Evolutionary conservation across 2,329 filamentous ascomycete genomes (phyloP).

Genomic region (Aspergillus sp.): DNA sequence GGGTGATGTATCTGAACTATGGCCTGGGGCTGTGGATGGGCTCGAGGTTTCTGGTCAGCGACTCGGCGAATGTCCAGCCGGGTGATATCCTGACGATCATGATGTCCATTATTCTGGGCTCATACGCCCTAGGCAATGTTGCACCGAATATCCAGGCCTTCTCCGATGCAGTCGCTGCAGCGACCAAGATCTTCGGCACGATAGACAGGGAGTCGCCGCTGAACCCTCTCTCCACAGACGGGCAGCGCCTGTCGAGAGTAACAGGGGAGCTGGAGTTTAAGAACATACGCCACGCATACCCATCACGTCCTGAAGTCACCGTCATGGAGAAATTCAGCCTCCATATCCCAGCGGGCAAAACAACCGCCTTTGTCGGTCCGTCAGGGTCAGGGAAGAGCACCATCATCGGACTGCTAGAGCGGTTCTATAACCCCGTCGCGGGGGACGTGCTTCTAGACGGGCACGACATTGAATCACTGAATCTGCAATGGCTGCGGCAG

Average conservation of each 20-base stretch:
- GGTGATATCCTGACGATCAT: slow-evolving; percentile 30
- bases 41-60: slow-evolving; percentile 25
- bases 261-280: slow-evolving; percentile 41
- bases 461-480: slow-evolving; percentile 70
- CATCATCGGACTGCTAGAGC: slow-evolving; percentile 54
- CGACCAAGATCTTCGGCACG: slow-evolving; percentile 37
- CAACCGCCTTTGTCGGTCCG: slow-evolving; percentile 59
- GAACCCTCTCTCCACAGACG: slow-evolving; percentile 34
- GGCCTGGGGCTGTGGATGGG: slow-evolving; percentile 38
- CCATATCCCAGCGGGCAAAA: slow-evolving; percentile 47
- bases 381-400: slow-evolving; percentile 44
- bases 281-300: slow-evolving; percentile 48
- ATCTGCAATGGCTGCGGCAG: slow-evolving; percentile 58
- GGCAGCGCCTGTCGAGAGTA: slow-evolving; percentile 23
- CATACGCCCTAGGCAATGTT: slow-evolving; percentile 40
- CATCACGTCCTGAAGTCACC: slow-evolving; percentile 43
- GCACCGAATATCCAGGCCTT: slow-evolving; percentile 43
- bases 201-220: slow-evolving; percentile 43
- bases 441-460: slow-evolving; percentile 65
- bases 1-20: slow-evolving; percentile 34
- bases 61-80: slow-evolving; percentile 19
- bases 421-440: slow-evolving; percentile 58
- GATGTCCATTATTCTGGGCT: slow-evolving; percentile 35
- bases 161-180: slow-evolving; percentile 44
- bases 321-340: slow-evolving; percentile 47